Conservation (phyloP, 176 grass and related monocot genomes). For the Aechmea fasciata region DNA sequence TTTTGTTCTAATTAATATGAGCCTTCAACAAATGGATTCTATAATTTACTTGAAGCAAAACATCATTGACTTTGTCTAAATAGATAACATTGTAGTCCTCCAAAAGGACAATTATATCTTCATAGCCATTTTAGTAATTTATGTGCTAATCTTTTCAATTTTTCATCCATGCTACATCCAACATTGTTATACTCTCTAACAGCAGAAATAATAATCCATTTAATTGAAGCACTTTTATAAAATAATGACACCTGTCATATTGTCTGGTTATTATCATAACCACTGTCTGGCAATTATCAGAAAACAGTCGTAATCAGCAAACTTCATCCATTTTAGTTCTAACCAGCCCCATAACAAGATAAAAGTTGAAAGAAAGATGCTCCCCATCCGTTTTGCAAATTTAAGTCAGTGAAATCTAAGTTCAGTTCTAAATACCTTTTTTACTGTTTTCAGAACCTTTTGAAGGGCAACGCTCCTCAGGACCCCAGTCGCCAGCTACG, state of each 20-base stretch:
- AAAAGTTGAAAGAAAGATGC: neutral
- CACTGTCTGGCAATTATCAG: neutral
- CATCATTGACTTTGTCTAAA: too few relatives aligned
- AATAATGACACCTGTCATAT: neutral
- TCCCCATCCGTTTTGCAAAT: neutral
- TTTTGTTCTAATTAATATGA: too few relatives aligned
- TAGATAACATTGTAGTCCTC: too few relatives aligned
- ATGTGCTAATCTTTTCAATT: too few relatives aligned
- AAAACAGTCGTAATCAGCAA: neutral
- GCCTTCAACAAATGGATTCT: too few relatives aligned
- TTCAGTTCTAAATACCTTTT: constrained; percentile 45
- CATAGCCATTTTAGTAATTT: too few relatives aligned
- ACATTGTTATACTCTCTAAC: too few relatives aligned
- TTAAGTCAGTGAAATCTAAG: neutral
- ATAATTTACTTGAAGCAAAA: too few relatives aligned
- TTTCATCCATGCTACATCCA: too few relatives aligned
- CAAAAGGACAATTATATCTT: too few relatives aligned
- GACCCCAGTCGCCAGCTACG: constrained; percentile 68
- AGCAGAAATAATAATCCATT: neutral
- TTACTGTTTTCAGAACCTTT: constrained; percentile 36
- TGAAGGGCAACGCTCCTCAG: constrained; percentile 79
- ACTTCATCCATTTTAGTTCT: neutral
- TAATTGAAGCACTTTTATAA: neutral
- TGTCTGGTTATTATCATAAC: neutral
- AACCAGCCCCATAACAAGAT: neutral